These are phyloP conservation scores for Pythium insidiosum DNA, from an alignment of 352 stramenopile species.

Conservation along the genomic window DNA sequence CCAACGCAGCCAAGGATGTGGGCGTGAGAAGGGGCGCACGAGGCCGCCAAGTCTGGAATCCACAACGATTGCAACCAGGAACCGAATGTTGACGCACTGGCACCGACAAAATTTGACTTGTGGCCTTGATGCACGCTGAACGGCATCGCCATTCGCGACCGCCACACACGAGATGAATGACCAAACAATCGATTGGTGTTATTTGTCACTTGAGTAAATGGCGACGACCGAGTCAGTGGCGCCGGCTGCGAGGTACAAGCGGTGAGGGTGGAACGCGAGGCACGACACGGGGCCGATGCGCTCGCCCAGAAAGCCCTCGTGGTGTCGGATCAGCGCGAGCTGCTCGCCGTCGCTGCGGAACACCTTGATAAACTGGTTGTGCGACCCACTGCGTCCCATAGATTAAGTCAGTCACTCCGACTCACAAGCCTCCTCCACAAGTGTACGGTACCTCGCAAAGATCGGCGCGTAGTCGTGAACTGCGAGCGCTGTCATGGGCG, in stretches of 20 bases:
- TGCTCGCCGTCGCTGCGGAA: conserved; percentile 88
- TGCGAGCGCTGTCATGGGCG: conserved; percentile 94
- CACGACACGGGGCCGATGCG: conserved; percentile 95
- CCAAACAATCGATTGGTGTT: too few relatives aligned
- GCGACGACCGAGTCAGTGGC: conserved; percentile 94
- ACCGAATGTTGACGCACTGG: too few relatives aligned
- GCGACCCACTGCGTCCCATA: conserved; percentile 74
- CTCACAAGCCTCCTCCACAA: background rate
- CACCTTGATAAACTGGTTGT: conserved; percentile 99
- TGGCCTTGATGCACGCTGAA: too few relatives aligned
- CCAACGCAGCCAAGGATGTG: too few relatives aligned
- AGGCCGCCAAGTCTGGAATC: too few relatives aligned
- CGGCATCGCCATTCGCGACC: too few relatives aligned
- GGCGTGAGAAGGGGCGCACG: too few relatives aligned
- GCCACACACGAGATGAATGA: too few relatives aligned
- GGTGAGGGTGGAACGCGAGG: conserved; percentile 96
- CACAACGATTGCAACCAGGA: too few relatives aligned
- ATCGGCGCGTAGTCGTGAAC: conserved; percentile 95
- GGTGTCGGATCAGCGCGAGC: conserved; percentile 87
- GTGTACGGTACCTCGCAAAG: conserved; percentile 77
- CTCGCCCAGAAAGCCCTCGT: conserved; percentile 95
- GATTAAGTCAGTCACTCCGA: background rate
- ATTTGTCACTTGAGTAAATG: conserved; percentile 87
- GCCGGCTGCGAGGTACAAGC: conserved; percentile 92
- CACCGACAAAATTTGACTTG: too few relatives aligned